Base-by-base conservation (phyloP, 257 asterid genomes). In the Forsythia viridissima region DNA sequence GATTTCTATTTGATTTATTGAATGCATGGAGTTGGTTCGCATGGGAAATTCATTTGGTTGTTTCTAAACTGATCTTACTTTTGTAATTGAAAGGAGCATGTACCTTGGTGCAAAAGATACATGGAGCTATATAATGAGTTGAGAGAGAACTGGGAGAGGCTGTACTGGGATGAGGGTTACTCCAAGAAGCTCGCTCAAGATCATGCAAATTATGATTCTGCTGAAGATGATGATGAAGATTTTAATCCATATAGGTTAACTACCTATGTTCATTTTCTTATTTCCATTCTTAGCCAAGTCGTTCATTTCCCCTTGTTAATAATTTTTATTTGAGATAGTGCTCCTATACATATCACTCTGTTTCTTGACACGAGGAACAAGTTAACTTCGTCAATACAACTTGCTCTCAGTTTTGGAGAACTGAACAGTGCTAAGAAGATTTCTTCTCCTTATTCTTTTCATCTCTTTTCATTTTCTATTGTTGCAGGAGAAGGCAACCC, bases 111-210 rank as follows among this genome's bases (percentile, higher is more conserved):
- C 87, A 93, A 91, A 81, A 93, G 93, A 86, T 93, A 93, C 77
- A 92, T 93, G 98, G 99, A 95, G 74, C 82, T 95, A 77, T 93
- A 93, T 78, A 93, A 90, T 70, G 99, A 95, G 88, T 86, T 89
- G 76, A 88, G 99, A 81, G 99, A 93, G 87, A 93, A 92, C 61
- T n/a, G 99, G 99, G 99, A 95, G 88, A 92, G 96, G 87, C 84
- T 95, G 79, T 95, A n/a, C 61, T 95, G 99, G 99, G 97, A 95
- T 69, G 98, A 93, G 80, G 99, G 99, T 10, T 95, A 91, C 81
- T 90, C 97, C 66, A 95, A 90, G 84, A 95, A 93, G 84, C 94
- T 95, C 75, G 99, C 92, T 81, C 92, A 86, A 71, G 99, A 95
- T 83, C 99, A 93, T 77, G 94, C 97, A 48, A 93, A 90, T 76